Base-by-base conservation (phyloP, 2,329 filamentous ascomycete genomes). In the Escovopsis sp. region DNA sequence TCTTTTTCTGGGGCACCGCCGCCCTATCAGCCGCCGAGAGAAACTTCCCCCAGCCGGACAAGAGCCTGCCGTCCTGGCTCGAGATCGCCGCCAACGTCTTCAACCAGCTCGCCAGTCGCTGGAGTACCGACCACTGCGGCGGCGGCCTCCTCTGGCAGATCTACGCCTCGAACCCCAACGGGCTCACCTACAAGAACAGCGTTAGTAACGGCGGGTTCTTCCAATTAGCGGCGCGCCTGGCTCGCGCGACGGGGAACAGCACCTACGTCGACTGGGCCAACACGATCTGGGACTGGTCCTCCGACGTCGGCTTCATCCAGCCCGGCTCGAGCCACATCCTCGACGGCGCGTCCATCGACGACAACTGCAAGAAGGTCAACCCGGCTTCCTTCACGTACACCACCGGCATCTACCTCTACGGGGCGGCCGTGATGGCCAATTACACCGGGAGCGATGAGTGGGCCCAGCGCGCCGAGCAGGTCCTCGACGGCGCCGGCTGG, bases 61-160 rank as follows among this genome's bases (percentile, higher is more conserved):
- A 60, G 8, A 57, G 57, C 12, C 61, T 74, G 33, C 79, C 80
- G 1, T 64, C 71, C 8, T 86, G 80, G 75, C 65, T 84, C 15
- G 65, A 80, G 23, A 69, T 91, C 26, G 75, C 74, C 7, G 68
- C 72, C 51, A 84, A 82, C 49, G 73, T 84, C 30, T 91, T 85
- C 69, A 78, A 87, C 57, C 71, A 73, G 36, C 80, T 87, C 53
- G 70, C 69, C 5, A 59, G 60, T 19, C 75, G 85, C 38, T 91
- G 85, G 85, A 78, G 88, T 56, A 69, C 64, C 0, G 63, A 67
- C 0, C 61, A 65, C 34, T 93, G 85, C 53, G 69, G 68, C 26
- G 85, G 85, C 46, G 86, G 85, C 4, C 63, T 91, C 38, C 69
- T 76, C 44, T 89, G 84, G 84, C 85, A 94, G 64, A 86, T 94